These are phyloP conservation scores for Sugiyamaella sp. DNA, from an alignment of 1,139 yeast species.

Conservation along the genomic window DNA sequence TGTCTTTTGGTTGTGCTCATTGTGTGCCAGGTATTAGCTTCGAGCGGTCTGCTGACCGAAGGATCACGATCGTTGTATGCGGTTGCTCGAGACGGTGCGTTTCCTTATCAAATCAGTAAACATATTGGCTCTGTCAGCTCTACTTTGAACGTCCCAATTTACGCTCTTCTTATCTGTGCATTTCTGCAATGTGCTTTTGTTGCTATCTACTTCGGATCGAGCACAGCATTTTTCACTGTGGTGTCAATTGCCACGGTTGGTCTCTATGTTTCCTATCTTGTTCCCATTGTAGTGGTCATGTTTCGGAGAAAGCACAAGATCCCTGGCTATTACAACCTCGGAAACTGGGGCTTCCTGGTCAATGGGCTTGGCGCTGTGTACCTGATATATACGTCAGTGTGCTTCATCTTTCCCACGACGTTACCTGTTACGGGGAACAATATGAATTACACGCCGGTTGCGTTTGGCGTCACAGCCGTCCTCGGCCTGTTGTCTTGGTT, in stretches of 20 bases:
- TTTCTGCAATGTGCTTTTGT: constrained; percentile 50
- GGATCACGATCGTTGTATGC: constrained; percentile 73
- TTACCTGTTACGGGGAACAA: constrained; percentile 61
- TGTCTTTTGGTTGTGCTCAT: constrained; percentile 60
- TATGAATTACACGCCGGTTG: constrained; percentile 79
- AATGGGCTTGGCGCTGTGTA: constrained; percentile 60
- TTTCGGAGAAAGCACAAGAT: constrained; percentile 44
- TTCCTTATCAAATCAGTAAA: constrained; percentile 51
- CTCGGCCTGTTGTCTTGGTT: constrained; percentile 35
- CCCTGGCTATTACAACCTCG: constrained; percentile 73
- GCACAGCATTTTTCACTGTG: constrained; percentile 81
- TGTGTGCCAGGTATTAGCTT: constrained; percentile 75
- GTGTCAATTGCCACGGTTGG: constrained; percentile 83
- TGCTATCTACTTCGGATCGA: constrained; percentile 65
- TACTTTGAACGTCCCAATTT: constrained; percentile 65
- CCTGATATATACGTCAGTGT: constrained; percentile 63
- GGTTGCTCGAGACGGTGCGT: constrained; percentile 75
- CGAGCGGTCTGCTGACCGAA: constrained; percentile 74
- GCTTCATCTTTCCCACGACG: constrained; percentile 75
- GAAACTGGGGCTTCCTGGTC: constrained; percentile 61
- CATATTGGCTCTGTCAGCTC: constrained; percentile 69
- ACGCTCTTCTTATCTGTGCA: constrained; percentile 63
- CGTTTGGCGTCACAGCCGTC: constrained; percentile 32
- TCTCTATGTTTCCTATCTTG: constrained; percentile 73
- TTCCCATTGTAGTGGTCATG: constrained; percentile 66